Base-by-base conservation (phyloP, 208 protist genomes). In the Trypanosoma avium region DNA sequence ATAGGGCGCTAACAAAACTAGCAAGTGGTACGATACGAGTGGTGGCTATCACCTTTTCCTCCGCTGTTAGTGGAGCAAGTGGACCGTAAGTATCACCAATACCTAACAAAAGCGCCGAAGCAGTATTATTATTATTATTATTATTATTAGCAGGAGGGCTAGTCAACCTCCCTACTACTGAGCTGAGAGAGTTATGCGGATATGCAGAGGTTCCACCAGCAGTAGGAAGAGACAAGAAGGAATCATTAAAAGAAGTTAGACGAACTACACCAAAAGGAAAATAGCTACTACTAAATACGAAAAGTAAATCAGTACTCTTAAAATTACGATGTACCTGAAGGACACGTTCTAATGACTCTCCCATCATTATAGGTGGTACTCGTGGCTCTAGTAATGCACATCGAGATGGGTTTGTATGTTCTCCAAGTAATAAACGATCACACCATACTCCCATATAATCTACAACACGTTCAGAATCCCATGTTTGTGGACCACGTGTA, bases 381-480 rank as follows among this genome's bases (percentile, higher is more conserved):
- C 61, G 73, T 32, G 89, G 86, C 42, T 77, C 73, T 9, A 95
- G 73, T 32, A 95, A 35, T n/a, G 89, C 89, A 21, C 54, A 77
- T 1, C 89, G 81, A 13, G 36, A 56, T 6, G 85, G 88, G 13
- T 70, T 49, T 45, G 57, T 68, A 19, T 75, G 70, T 26, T 84
- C 80, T 2, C 89, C 89, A 19, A 95, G 67, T 10, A 95, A 66
- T 32, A 95, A 70, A 13, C 89, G 77, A 68, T 95, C 89, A 65
- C 86, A 93, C 89, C 89, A 95, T 19, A 81, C 13, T 10, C 89
- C 89, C 74, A 81, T 79, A 46, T 75, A 91, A 61, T 95, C 84
- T 7, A 60, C 50, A 33, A 88, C 80, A 9, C 58, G 71, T 22
- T 73, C 73, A 21, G 89, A 89, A 59, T 93, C 89, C 86, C 89